These are phyloP conservation scores for Saccharomyces hybrid DNA, from an alignment of 1,139 yeast species.

Conservation along the genomic window DNA sequence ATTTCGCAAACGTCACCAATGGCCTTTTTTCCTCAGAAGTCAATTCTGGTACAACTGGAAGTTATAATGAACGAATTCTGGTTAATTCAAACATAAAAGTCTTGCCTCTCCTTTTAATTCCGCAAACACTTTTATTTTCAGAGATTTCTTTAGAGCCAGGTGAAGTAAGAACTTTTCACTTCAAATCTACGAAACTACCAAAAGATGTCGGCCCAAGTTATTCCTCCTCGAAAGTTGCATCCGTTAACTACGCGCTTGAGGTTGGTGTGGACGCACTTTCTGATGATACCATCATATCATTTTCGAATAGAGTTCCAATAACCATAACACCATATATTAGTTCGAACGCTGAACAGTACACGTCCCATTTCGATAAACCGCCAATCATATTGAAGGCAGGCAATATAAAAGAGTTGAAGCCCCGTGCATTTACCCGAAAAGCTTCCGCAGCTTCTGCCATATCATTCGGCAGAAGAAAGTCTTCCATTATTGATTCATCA, in stretches of 20 bases:
- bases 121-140: slow-evolving; percentile 69
- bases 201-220: slow-evolving; percentile 61
- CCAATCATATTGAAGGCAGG: slow-evolving; percentile 21
- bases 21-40: slow-evolving; percentile 2
- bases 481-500: slow-evolving; percentile 7
- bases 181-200: slow-evolving; percentile 45
- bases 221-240: slow-evolving; percentile 25
- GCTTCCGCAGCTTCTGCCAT: slow-evolving; percentile 10
- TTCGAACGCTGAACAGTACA: slow-evolving; percentile 33
- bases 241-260: slow-evolving; percentile 38
- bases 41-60: neutral
- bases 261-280: slow-evolving; percentile 38
- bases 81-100: neutral
- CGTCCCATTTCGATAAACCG: slow-evolving; percentile 25
- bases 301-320: slow-evolving; percentile 38
- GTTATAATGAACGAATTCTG: neutral
- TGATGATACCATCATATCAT: slow-evolving; percentile 31
- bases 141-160: slow-evolving; percentile 50
- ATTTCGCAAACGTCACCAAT: slow-evolving; percentile 4
- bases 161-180: slow-evolving; percentile 42
- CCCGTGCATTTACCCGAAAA: slow-evolving; percentile 8
- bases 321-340: slow-evolving; percentile 38
- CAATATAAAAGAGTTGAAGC: slow-evolving; percentile 20
- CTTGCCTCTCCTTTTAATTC: slow-evolving; percentile 68
- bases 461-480: slow-evolving; percentile 14